phyloP scores from a whole-genome alignment of 1,284 basidiomycete species.

The Ustilago xerochloae region DNA sequence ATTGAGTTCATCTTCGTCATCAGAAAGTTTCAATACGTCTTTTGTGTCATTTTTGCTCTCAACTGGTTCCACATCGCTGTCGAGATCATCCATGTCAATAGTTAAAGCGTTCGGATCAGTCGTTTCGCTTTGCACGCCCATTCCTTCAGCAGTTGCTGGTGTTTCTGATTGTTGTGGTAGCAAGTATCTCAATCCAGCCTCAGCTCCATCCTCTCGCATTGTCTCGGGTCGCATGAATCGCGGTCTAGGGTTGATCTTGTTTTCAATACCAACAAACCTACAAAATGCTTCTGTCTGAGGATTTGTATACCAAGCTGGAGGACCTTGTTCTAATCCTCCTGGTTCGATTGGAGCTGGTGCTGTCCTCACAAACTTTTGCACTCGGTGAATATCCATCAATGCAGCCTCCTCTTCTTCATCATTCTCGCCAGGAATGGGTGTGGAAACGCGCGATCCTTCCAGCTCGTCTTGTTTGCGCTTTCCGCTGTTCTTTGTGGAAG shows the following conservation, averaged over 20 bases:
- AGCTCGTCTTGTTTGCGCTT: constrained; percentile 69
- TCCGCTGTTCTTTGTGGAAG: constrained; percentile 53
- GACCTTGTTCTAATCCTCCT: constrained; percentile 65
- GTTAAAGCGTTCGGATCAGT: constrained; percentile 36
- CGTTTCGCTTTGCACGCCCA: background rate
- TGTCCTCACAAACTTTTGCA: constrained; percentile 57
- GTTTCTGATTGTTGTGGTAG: background rate
- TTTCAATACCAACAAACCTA: constrained; percentile 79
- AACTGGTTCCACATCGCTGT: background rate
- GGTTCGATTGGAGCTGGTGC: constrained; percentile 70
- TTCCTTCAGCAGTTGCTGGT: background rate
- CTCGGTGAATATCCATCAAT: constrained; percentile 27
- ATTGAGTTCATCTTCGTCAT: constrained; percentile 37
- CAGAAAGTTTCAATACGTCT: constrained; percentile 13
- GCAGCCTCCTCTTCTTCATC: constrained; percentile 2
- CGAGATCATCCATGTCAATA: constrained; percentile 40
- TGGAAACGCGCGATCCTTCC: constrained; percentile 5
- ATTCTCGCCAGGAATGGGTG: background rate
- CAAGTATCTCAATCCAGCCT: background rate
- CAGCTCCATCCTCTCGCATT: background rate
- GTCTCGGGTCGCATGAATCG: background rate
- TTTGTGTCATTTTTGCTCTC: background rate
- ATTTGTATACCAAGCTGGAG: constrained; percentile 80
- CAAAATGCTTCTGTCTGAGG: constrained; percentile 91
- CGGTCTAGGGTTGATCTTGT: constrained; percentile 68